Conservation (phyloP, 495 filamentous ascomycete genomes). For the Corynascus novoguineensis region DNA sequence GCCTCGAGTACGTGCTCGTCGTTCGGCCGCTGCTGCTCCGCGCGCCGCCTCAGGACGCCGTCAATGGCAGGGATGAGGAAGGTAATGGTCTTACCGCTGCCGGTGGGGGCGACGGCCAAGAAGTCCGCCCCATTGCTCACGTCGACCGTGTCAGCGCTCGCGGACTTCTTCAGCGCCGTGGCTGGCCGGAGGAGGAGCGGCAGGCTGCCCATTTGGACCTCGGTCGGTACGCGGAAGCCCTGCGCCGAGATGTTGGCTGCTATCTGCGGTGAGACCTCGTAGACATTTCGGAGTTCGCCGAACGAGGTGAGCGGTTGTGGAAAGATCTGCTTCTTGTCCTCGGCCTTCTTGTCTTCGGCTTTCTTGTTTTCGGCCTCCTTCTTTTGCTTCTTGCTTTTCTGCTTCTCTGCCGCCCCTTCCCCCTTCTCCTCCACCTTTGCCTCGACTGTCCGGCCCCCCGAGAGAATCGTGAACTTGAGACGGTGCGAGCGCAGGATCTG, state of each 20-base stretch:
- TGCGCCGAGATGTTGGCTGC: constrained; percentile 74
- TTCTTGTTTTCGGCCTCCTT: constrained; percentile 39
- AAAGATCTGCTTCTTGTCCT: constrained; percentile 52
- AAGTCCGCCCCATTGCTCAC: constrained; percentile 54
- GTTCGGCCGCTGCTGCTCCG: constrained; percentile 28
- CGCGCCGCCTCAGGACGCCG: constrained; percentile 52
- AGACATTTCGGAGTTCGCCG: constrained; percentile 59
- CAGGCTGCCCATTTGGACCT: constrained; percentile 83
- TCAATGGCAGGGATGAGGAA: constrained; percentile 86
- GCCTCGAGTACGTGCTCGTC: constrained; percentile 54
- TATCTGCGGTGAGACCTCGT: constrained; percentile 63
- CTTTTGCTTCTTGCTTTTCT: constrained; percentile 42
- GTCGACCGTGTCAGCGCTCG: constrained; percentile 25
- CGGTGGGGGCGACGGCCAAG: constrained; percentile 84
- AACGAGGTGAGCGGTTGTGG: constrained; percentile 78
- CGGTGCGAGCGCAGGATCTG: constrained; percentile 75
- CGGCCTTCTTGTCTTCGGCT: constrained; percentile 44
- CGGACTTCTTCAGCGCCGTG: constrained; percentile 33
- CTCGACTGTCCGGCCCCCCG: constrained; percentile 23
- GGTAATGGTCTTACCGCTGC: constrained; percentile 93
- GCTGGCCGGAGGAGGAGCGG: constrained; percentile 63
- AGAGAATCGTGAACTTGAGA: constrained; percentile 75
- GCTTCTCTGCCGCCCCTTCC: constrained; percentile 46
- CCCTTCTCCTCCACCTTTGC: constrained; percentile 34
- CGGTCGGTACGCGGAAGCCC: constrained; percentile 80